A percentile compares a stretch with the other conserved stretches of the same genome.
Evolutionary conservation across 768 basidiomycete species (phyloP).

Genomic region (Pleurotus cornucopiae): DNA sequence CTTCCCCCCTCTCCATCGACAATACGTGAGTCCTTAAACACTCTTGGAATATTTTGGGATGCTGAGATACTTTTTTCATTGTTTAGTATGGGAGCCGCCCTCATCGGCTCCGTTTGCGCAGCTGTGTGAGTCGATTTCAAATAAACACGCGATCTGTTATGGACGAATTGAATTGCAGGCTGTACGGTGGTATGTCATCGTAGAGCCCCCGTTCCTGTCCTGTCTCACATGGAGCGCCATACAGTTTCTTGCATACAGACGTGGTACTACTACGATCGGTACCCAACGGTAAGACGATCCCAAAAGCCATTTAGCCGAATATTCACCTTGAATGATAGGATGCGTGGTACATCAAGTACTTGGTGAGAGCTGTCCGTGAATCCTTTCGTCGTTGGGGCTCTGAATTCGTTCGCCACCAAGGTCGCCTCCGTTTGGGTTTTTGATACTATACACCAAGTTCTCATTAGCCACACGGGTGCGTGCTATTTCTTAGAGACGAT

Average conservation of each 20-base stretch:
- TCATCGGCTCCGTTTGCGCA: constrained; percentile 45
- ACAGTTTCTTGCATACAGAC: constrained; percentile 55
- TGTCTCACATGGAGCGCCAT: not conserved
- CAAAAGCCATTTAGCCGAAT: not conserved
- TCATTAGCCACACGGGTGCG: constrained; percentile 52
- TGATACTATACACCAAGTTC: constrained; percentile 48
- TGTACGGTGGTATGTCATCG: constrained; percentile 46
- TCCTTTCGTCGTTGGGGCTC: not conserved
- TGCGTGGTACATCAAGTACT: constrained; percentile 46
- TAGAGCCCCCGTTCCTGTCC: too few species aligned
- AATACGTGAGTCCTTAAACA: not conserved
- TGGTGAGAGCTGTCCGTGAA: constrained; percentile 27
- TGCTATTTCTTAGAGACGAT: not conserved
- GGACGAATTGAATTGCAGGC: constrained; percentile 20
- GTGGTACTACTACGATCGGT: constrained; percentile 51
- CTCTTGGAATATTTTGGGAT: too few species aligned
- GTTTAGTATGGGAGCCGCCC: constrained; percentile 45
- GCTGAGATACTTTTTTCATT: not conserved
- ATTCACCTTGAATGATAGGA: constrained; percentile 24
- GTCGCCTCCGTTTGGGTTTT: constrained; percentile 45
- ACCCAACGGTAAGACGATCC: constrained; percentile 27
- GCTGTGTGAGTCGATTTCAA: constrained; percentile 30
- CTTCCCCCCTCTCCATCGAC: not conserved
- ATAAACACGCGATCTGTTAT: not conserved
- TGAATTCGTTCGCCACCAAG: constrained; percentile 18